Base-by-base conservation (phyloP, 2,329 filamentous ascomycete genomes). In the Ascochyta rabiei region DNA sequence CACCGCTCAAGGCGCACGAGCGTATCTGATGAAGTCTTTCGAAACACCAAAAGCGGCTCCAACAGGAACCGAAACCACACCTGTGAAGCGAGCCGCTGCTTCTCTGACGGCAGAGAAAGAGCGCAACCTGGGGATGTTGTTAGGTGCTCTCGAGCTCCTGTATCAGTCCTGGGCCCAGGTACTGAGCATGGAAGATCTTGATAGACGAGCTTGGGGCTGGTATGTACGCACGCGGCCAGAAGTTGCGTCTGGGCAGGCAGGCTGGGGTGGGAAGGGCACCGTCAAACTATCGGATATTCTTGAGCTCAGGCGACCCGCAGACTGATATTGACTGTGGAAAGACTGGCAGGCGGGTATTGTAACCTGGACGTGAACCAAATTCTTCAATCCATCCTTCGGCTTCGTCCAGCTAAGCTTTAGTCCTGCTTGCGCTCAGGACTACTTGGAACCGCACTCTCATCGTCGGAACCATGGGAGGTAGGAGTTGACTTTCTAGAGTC, bases 211-310 rank as follows among this genome's bases (percentile, higher is more conserved):
- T 16, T 96, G 91, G 90, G 79, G 79, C 10, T 96, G 91, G 91
- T 96, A 96, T 74, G 80, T 89, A 1, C 82, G 84, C 19, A 85
- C 93, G 18, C 80, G 92, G 59, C 91, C 91, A 0, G 87, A 90
- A 18, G 89, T 96, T 2, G 86, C 89, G 54, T 76, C 81, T 52
- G 92, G 91, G 0, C 84, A 85, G 42, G 84, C 86, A 18, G 91
- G 92, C 1, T 96, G 91, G 91, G 91, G 91, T 24, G 89, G 88
- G 12, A 95, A 93, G 73, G 90, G 89, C 1, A 77, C 80, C 48
- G 79, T 96, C 24, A 86, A 80, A 62, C 71, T 96, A 31, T 77
- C 77, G 13, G 85, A 86, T 61, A 90, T 96, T 35, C 60, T 76
- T 19, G 64, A 63, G 3, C 46, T 75, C 15, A 59, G 70, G 24